These are phyloP conservation scores for Cyberlindnera suaveolens DNA, from an alignment of 805 yeast genomes.

Conservation along the genomic window DNA sequence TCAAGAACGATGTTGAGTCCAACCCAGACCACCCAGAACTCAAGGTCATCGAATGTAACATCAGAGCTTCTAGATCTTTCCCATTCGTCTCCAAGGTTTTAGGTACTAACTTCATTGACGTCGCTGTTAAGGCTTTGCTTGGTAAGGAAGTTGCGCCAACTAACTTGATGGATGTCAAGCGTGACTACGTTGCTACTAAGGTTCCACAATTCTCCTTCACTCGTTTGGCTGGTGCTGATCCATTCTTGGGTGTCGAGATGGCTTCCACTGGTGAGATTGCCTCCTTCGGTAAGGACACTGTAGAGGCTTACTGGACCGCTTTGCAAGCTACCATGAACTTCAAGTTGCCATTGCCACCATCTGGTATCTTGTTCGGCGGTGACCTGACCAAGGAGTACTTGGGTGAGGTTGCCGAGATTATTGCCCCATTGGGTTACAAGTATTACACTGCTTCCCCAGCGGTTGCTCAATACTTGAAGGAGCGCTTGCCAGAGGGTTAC, in stretches of 20 bases:
- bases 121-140: conserved; percentile 83
- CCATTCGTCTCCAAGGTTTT: conserved; percentile 97
- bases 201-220: conserved; percentile 99
- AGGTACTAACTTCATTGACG: conserved; percentile 91
- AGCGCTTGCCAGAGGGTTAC: conserved; percentile 32
- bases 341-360: conserved; percentile 85
- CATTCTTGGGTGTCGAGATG: conserved; percentile 98
- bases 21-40: conserved; percentile 54
- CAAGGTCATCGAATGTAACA: conserved; percentile 97
- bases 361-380: conserved; percentile 92
- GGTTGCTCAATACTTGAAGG: conserved; percentile 63
- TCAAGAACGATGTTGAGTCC: conserved; percentile 62
- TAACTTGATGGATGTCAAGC: conserved; percentile 70
- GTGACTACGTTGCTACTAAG: conserved; percentile 88
- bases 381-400: conserved; percentile 67
- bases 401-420: conserved; percentile 64
- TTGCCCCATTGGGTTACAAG: conserved; percentile 74
- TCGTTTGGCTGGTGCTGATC: conserved; percentile 98
- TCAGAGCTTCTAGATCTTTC: conserved; percentile 98
- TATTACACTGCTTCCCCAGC: conserved; percentile 69
- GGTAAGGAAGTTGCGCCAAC: conserved; percentile 63
- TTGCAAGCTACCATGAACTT: conserved; percentile 97
- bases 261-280: conserved; percentile 99
- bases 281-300: conserved; percentile 79
- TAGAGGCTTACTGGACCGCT: conserved; percentile 97